Conservation (phyloP, 768 basidiomycete genomes). For the Phlebiopsis gigantea region DNA sequence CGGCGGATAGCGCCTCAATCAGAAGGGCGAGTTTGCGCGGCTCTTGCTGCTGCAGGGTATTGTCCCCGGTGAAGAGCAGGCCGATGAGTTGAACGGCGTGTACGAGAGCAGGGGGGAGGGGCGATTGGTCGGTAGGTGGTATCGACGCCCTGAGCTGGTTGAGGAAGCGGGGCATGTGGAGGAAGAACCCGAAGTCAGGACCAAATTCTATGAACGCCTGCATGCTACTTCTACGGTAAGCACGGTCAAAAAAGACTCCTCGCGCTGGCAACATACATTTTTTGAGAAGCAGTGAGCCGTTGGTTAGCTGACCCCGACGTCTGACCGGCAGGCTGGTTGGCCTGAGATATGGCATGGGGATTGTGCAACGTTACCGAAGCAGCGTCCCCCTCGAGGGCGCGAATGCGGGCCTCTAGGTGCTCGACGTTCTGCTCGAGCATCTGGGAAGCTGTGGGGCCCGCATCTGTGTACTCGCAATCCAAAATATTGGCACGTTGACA, state of each 20-base stretch:
- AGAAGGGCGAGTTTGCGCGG: constrained; percentile 43
- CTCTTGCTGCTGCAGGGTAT: constrained; percentile 24
- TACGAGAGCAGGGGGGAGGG: constrained; percentile 37
- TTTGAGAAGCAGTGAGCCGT: not conserved
- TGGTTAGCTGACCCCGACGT: not conserved
- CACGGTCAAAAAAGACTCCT: too few species aligned
- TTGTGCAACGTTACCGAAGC: constrained; percentile 21
- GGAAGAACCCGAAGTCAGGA: constrained; percentile 61
- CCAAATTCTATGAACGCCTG: constrained; percentile 46
- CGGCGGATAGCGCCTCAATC: constrained; percentile 44
- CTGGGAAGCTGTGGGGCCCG: constrained; percentile 54
- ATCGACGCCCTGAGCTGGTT: constrained; percentile 27
- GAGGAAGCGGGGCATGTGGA: constrained; percentile 44
- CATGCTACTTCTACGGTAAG: constrained; percentile 4
- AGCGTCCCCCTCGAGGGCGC: constrained; percentile 19
- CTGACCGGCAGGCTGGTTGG: not conserved
- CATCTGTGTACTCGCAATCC: constrained; percentile 70
- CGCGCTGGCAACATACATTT: constrained; percentile 9
- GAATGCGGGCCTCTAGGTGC: constrained; percentile 50
- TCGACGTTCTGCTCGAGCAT: constrained; percentile 55
- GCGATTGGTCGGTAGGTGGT: constrained; percentile 23
- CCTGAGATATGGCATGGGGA: constrained; percentile 17
- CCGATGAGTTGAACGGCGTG: constrained; percentile 33
- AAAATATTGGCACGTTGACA: constrained; percentile 54
- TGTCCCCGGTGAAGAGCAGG: constrained; percentile 21